Percentiles rank a stretch among this genome's conserved stretches.
Evolutionary conservation across 208 protist genomes (phyloP).

Genomic region (Leptomonas seymouri): DNA sequence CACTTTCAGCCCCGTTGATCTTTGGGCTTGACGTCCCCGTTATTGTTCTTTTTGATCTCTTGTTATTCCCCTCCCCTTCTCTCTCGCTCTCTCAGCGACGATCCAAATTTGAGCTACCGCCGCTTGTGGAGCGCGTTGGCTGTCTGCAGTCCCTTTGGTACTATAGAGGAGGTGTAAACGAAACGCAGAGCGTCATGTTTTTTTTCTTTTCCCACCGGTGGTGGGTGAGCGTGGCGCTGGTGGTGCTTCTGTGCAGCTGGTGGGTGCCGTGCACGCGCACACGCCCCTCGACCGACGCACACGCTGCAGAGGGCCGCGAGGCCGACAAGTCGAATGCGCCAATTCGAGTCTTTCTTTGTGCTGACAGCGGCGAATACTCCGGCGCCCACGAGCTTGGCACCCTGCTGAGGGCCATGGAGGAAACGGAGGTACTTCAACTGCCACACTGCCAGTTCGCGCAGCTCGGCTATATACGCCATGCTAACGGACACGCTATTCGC

Average conservation of each 20-base stretch:
- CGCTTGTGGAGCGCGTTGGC: too few species aligned
- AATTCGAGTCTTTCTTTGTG: slow-evolving; percentile 49
- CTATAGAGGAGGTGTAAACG: neutral
- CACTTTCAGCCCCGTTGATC: too few species aligned
- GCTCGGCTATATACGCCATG: slow-evolving; percentile 41
- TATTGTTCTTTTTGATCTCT: too few species aligned
- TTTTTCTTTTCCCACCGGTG: neutral
- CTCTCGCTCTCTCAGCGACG: too few species aligned
- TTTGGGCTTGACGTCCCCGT: too few species aligned
- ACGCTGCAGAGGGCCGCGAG: neutral
- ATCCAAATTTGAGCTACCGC: too few species aligned
- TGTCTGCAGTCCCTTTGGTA: too few species aligned
- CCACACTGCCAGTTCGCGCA: slow-evolving; percentile 49
- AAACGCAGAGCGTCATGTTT: neutral
- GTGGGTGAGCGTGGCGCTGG: slow-evolving; percentile 11
- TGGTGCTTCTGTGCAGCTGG: slow-evolving; percentile 23
- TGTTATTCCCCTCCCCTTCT: too few species aligned
- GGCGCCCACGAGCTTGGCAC: slow-evolving; percentile 50
- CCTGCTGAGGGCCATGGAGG: slow-evolving; percentile 37
- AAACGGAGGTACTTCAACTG: slow-evolving; percentile 30
- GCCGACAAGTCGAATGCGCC: neutral
- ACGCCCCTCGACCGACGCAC: slow-evolving; percentile 1
- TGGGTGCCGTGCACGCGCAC: slow-evolving; percentile 11
- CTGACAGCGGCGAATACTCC: slow-evolving; percentile 40
- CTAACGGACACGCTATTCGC: slow-evolving; percentile 33